phyloP scores from a whole-genome alignment of 345 rosid genomes.

The Hevea brasiliensis region DNA sequence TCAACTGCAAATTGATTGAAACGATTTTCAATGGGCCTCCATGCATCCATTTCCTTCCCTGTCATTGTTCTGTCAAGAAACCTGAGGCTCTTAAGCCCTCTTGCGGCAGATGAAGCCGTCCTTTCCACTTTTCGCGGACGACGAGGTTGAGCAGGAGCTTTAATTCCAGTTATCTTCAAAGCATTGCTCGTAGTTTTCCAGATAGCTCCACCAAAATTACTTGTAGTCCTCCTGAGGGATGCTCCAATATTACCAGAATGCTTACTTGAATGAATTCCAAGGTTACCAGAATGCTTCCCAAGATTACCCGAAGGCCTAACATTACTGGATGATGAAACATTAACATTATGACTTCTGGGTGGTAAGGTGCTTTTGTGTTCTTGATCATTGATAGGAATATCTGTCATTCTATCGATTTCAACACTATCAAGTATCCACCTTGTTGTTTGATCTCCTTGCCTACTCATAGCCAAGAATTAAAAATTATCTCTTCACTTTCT shows the following conservation, averaged over 20 bases:
- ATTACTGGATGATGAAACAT: neutral
- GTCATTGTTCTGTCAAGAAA: conserved; percentile 75
- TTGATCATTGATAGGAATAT: conserved; percentile 32
- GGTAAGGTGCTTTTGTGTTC: neutral
- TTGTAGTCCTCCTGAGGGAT: conserved; percentile 24
- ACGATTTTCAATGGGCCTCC: conserved; percentile 77
- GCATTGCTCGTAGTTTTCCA: conserved; percentile 44
- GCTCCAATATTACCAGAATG: conserved; percentile 14
- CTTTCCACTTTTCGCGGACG: conserved; percentile 43
- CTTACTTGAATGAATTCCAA: neutral
- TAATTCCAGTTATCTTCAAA: conserved; percentile 39
- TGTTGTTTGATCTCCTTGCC: conserved; percentile 19
- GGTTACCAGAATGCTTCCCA: neutral
- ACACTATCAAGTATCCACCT: conserved; percentile 68
- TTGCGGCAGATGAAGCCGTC: conserved; percentile 60
- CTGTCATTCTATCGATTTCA: conserved; percentile 53
- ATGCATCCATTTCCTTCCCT: conserved; percentile 75
- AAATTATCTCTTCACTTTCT: neutral
- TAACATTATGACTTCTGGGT: neutral
- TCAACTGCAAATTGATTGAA: conserved; percentile 62
- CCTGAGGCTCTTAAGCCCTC: conserved; percentile 74
- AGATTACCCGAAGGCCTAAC: neutral
- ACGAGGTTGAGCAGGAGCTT: conserved; percentile 14
- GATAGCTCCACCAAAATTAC: conserved; percentile 33
- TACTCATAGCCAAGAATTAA: neutral